Base-by-base conservation (phyloP, 108 stramenopile species). In the Mediolabrus comicus region DNA sequence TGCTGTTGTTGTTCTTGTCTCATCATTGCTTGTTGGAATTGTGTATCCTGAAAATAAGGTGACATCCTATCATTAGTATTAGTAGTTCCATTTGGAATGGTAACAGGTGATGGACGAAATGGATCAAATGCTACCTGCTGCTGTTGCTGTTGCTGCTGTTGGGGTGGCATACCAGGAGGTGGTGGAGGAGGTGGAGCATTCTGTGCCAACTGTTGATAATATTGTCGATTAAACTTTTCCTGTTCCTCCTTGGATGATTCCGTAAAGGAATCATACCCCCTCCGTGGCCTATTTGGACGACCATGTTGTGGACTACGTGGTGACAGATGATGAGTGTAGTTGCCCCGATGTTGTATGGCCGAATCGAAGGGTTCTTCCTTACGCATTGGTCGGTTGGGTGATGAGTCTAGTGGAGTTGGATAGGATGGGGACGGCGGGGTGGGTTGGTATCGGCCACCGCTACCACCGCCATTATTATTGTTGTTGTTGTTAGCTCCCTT, bases 51-150 rank as follows among this genome's bases (percentile, higher is more conserved):
- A 13, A 53, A 39, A 16, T 31, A 30, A 2, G 19, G 32, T 17
- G 63, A 28, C 28, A 54, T 53, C 4, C 19, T 36, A 3, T 46
- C 24, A 5, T 72, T 29, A 22, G 0, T 35, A 34, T 25, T 25
- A 26, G 34, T 39, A 8, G 35, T 22, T 38, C 9, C 2, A 31
- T 52, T 32, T 14, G 68, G 22, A 46, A 46, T 16, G 25, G 39
- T 69, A 4, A 33, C 3, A 16, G 58, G 58, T 12, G 58, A 59
- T 10, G 68, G 68, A 39, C 58, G n/a, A 69, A 69, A 69, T 29
- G 67, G 56, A 68, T 68, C 38, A 58, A 58, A 68, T 68, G 56
- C 53, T 14, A 3, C n/a, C 32, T 10, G n/a, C 9, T 32, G 9
- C 11, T 60, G 38, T 9, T 60, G 59, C 19, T 60, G 31, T 29